Evolutionary conservation across 1,284 basidiomycete genomes (phyloP).

Genomic region (Exobasidium cylindrosporum): DNA sequence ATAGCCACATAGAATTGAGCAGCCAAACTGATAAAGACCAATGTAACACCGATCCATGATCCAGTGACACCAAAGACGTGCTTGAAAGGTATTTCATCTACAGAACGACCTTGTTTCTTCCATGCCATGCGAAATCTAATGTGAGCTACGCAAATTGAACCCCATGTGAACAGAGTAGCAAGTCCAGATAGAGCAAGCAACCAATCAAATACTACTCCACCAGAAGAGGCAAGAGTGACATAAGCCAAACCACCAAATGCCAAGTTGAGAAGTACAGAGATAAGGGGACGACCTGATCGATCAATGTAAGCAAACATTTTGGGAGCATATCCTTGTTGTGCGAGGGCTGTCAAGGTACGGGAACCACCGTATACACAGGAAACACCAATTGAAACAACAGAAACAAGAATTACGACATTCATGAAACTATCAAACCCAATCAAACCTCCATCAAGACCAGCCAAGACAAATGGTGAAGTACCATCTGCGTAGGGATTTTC

Average conservation of each 20-base stretch:
- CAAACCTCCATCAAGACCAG: slow-evolving; percentile 57
- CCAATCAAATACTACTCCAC: slow-evolving; percentile 57
- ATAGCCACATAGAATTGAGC: slow-evolving; percentile 39
- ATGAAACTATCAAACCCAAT: slow-evolving; percentile 58
- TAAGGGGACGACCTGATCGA: slow-evolving; percentile 60
- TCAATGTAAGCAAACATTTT: slow-evolving; percentile 58
- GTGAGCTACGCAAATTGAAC: slow-evolving; percentile 42
- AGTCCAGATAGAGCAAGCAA: slow-evolving; percentile 60
- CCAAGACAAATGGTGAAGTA: slow-evolving; percentile 60
- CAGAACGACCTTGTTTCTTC: slow-evolving; percentile 57
- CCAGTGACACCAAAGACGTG: slow-evolving; percentile 59
- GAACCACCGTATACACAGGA: slow-evolving; percentile 56
- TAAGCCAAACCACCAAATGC: slow-evolving; percentile 44
- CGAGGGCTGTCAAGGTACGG: slow-evolving; percentile 55
- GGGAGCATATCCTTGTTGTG: slow-evolving; percentile 57
- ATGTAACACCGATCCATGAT: slow-evolving; percentile 56
- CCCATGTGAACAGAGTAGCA: slow-evolving; percentile 60
- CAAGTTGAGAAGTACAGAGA: slow-evolving; percentile 53
- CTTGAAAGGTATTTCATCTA: slow-evolving; percentile 60
- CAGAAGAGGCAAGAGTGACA: slow-evolving; percentile 42
- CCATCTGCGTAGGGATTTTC: slow-evolving; percentile 53
- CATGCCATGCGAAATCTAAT: slow-evolving; percentile 60
- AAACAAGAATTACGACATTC: slow-evolving; percentile 58
- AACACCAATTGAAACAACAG: slow-evolving; percentile 57
- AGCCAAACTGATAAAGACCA: slow-evolving; percentile 50